These are phyloP conservation scores for Annona cherimola DNA, from an alignment of 164 flowering plant species.

Conservation along the genomic window DNA sequence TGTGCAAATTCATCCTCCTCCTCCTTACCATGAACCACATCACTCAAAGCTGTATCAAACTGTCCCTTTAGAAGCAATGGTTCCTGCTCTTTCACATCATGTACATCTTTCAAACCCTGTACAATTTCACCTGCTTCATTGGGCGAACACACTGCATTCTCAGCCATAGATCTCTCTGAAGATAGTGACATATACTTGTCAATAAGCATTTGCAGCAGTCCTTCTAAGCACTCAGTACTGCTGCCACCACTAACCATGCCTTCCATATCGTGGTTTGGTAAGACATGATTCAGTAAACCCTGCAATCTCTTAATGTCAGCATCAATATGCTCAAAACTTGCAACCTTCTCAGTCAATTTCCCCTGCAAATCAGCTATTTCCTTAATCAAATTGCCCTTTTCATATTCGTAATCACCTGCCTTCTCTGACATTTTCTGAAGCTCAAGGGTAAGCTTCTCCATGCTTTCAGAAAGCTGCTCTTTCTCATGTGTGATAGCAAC, in stretches of 20 bases:
- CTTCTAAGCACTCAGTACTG: constrained; percentile 42
- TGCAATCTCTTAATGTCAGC: constrained; percentile 42
- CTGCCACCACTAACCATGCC: constrained; percentile 26
- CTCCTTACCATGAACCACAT: constrained; percentile 42
- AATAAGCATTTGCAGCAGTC: constrained; percentile 49
- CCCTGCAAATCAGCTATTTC: constrained; percentile 47
- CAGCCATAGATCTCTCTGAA: constrained; percentile 20
- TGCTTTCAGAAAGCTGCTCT: constrained; percentile 41
- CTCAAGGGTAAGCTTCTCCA: constrained; percentile 41
- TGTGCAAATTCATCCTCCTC: constrained; percentile 54
- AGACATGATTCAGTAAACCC: constrained; percentile 46
- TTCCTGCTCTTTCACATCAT: constrained; percentile 29
- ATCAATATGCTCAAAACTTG: constrained; percentile 28
- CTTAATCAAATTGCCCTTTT: constrained; percentile 35
- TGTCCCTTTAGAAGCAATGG: constrained; percentile 37
- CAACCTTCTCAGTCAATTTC: constrained; percentile 36
- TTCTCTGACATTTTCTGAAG: constrained; percentile 36
- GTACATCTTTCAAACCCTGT: constrained; percentile 11
- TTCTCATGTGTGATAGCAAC: constrained; percentile 42
- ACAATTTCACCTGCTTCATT: constrained; percentile 16
- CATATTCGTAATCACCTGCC: constrained; percentile 35
- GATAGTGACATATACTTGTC: constrained; percentile 32
- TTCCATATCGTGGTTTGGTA: constrained; percentile 37
- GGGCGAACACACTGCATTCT: constrained; percentile 9
- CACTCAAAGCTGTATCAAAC: constrained; percentile 49